phyloP scores from a whole-genome alignment of 108 stramenopile species.

The Nitzschia putrida region DNA sequence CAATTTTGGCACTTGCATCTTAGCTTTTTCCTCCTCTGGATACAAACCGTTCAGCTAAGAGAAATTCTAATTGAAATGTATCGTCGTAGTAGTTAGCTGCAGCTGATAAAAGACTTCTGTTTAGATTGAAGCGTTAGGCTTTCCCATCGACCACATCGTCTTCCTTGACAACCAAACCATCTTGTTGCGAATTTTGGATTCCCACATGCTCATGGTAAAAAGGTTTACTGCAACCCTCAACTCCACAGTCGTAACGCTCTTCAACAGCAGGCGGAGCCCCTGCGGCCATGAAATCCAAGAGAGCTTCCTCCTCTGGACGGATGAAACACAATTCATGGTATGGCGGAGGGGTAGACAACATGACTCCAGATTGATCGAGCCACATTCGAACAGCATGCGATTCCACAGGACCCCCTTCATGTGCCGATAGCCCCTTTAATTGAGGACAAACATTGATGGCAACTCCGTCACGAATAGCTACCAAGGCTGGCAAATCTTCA shows the following conservation, averaged over 20 bases:
- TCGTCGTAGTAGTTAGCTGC: no score
- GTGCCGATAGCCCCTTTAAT: slow-evolving; percentile 42
- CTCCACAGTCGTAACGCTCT: slow-evolving; percentile 71
- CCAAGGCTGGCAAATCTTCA: slow-evolving; percentile 66
- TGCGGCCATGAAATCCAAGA: slow-evolving; percentile 57
- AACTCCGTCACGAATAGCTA: slow-evolving; percentile 69
- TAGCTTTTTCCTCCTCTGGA: no score
- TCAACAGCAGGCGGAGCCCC: slow-evolving; percentile 24
- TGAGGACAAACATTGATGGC: slow-evolving; percentile 56
- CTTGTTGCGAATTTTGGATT: slow-evolving; percentile 60
- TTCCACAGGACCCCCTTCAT: slow-evolving; percentile 38
- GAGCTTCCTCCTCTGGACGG: slow-evolving; percentile 71
- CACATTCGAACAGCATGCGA: slow-evolving; percentile 57
- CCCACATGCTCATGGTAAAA: slow-evolving; percentile 85
- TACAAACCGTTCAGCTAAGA: no score
- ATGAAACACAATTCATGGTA: slow-evolving; percentile 65
- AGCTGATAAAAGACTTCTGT: no score
- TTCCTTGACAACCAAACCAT: slow-evolving; percentile 69
- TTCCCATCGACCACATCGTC: slow-evolving; percentile 22
- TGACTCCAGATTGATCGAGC: slow-evolving; percentile 67
- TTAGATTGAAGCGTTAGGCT: neutral
- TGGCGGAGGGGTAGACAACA: slow-evolving; percentile 48
- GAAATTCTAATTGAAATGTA: no score
- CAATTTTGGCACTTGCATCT: no score
- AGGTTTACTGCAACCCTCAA: slow-evolving; percentile 63